These are phyloP conservation scores for Mimosa bimucronata DNA, from an alignment of 306 rosid genomes.

Conservation along the genomic window DNA sequence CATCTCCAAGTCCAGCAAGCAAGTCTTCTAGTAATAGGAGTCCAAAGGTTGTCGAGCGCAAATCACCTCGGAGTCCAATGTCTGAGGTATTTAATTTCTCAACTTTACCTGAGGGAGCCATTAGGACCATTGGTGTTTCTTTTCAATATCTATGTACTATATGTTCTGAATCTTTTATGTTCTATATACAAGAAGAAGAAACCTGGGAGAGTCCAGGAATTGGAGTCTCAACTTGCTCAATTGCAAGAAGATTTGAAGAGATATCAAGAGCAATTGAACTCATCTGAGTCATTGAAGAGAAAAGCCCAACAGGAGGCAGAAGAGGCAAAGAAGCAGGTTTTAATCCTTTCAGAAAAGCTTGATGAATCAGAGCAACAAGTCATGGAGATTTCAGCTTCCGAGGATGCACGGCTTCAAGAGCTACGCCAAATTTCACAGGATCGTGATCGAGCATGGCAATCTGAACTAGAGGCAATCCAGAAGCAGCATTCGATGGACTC, in stretches of 20 bases:
- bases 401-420: slow-evolving; percentile 62
- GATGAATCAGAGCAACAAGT: slow-evolving; percentile 68
- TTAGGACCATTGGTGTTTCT: background rate
- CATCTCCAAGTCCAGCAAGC: slow-evolving; percentile 54
- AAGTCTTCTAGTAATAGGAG: slow-evolving; percentile 65
- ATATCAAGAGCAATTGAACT: slow-evolving; percentile 55
- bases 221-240: slow-evolving; percentile 56
- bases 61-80: slow-evolving; percentile 61
- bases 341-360: slow-evolving; percentile 51
- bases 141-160: background rate
- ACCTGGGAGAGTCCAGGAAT: slow-evolving; percentile 52
- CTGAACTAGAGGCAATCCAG: slow-evolving; percentile 88
- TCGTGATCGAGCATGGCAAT: slow-evolving; percentile 89
- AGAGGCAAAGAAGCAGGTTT: slow-evolving; percentile 58
- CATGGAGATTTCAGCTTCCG: slow-evolving; percentile 57
- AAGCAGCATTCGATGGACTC: slow-evolving; percentile 92
- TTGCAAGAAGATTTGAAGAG: slow-evolving; percentile 66
- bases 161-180: background rate
- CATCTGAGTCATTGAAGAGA: slow-evolving; percentile 55
- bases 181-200: slow-evolving; percentile 53
- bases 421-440: slow-evolving; percentile 79
- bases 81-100: slow-evolving; percentile 59
- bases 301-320: slow-evolving; percentile 59
- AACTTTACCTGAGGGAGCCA: background rate
- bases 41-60: slow-evolving; percentile 63